Conservation (phyloP, 139 green algal genomes). For the Chlamydomonas sp. region DNA sequence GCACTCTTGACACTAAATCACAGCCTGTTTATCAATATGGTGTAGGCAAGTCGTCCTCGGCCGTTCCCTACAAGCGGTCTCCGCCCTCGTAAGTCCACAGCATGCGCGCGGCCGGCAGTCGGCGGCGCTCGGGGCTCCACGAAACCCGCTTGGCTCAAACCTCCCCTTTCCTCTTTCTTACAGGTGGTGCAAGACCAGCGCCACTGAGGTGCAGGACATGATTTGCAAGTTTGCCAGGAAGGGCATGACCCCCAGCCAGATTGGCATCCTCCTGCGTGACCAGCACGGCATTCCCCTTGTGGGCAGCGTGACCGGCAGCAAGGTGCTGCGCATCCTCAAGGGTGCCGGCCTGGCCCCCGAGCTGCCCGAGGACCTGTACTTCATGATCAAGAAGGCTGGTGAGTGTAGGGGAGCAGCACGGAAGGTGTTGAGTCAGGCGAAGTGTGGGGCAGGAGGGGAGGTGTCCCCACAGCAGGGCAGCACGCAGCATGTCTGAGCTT, state of each 20-base stretch:
- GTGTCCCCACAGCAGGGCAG: no score
- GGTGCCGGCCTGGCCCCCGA: slow-evolving; percentile 90
- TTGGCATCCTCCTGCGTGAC: slow-evolving; percentile 97
- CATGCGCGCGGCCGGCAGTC: neutral
- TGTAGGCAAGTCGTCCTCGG: slow-evolving; percentile 70
- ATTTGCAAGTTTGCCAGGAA: slow-evolving; percentile 99
- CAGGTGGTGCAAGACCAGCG: slow-evolving; percentile 67
- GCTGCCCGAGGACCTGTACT: slow-evolving; percentile 99
- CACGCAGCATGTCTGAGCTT: no score
- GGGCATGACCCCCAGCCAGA: slow-evolving; percentile 97
- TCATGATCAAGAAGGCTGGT: slow-evolving; percentile 98
- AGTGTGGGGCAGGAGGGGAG: no score
- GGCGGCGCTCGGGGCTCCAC: neutral
- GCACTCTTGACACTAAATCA: neutral
- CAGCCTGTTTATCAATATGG: neutral
- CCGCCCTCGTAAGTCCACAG: slow-evolving; percentile 92
- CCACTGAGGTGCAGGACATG: slow-evolving; percentile 78
- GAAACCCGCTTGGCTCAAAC: neutral
- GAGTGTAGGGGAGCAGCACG: neutral
- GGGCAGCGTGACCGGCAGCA: slow-evolving; percentile 89
- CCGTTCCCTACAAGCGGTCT: slow-evolving; percentile 95
- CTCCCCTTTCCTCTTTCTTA: neutral
- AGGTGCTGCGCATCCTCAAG: slow-evolving; percentile 99
- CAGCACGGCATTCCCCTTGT: slow-evolving; percentile 92
- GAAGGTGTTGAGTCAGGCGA: no score